phyloP scores from a whole-genome alignment of 164 flowering plant species.

The Annona squamosa region DNA sequence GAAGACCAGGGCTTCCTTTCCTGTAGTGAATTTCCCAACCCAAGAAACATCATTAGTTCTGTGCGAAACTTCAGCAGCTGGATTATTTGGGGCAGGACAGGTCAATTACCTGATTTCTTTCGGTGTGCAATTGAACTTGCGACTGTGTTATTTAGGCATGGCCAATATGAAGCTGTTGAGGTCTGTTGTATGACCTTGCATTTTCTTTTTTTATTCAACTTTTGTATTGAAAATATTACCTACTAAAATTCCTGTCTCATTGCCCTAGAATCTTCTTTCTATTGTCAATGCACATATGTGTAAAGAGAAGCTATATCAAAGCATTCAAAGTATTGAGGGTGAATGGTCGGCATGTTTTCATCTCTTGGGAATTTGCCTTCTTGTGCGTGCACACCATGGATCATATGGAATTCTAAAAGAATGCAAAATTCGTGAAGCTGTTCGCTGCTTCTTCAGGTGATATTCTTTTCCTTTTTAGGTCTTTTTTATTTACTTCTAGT shows the following conservation, averaged over 20 bases:
- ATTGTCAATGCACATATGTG: conserved; percentile 51
- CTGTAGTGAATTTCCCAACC: conserved; percentile 37
- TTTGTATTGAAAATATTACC: neutral
- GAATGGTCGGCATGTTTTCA: conserved; percentile 61
- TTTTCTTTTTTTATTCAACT: neutral
- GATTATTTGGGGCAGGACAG: conserved; percentile 61
- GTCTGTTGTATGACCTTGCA: conserved; percentile 23
- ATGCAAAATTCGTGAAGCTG: conserved; percentile 65
- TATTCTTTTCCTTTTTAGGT: neutral
- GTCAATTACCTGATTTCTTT: conserved; percentile 42
- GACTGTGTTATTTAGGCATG: conserved; percentile 51
- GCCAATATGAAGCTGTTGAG: conserved; percentile 87
- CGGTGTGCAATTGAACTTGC: conserved; percentile 60
- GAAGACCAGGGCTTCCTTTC: conserved; percentile 27
- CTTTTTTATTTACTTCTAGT: no score
- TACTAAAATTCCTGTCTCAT: conserved; percentile 9
- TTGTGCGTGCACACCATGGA: conserved; percentile 60
- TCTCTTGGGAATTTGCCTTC: conserved; percentile 84
- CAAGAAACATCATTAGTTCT: conserved; percentile 29
- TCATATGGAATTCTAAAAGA: conserved; percentile 46
- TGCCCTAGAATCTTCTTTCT: conserved; percentile 44
- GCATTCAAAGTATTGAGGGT: conserved; percentile 49
- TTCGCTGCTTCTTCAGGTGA: conserved; percentile 91
- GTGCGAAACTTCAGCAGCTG: conserved; percentile 56
- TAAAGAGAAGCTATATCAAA: conserved; percentile 51